Evolutionary conservation across 768 basidiomycete genomes (phyloP), one percentile per base, ranked within the genome.

Genomic region (Lactarius akahatsu): DNA sequence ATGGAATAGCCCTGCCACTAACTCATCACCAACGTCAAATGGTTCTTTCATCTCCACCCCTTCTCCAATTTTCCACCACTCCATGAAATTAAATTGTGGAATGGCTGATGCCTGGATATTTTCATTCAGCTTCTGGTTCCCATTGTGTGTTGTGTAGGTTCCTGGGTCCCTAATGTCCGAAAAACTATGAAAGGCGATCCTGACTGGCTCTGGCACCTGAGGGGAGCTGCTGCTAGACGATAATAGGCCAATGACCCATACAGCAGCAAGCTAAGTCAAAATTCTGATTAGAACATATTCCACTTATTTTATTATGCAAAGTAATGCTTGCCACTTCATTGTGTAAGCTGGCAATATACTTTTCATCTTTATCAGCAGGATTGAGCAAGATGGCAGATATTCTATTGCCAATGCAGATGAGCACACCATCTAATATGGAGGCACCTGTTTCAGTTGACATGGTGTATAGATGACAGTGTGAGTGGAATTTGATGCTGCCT

Each of bases 61-160:
- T 54, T 54, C 52, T 54, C 23, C 52, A 26, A 54, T 28, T 13
- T 54, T 54, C 52, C 52, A 54, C 52, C 52, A 54, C 30, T 54
- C 52, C 4, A 1, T 54, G 5, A 30, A 18, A 15, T 54, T 28
- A 30, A 54, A 54, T 54, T 2, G 2, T 13, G 52, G 11, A 3
- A 13, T 9, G 9, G 1, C 26, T 54, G 26, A 54, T 54, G 11
- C 6, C 26, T 54, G 1, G 13, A 18, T 13, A 26, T 18, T 13
- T 0, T 4, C 16, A 4, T 54, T 10, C 15, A 7, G 16, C 20
- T 30, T 26, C 13, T 15, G 11, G 28, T 0, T 16, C 15, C 8
- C 18, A 30, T 55, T 6, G 4, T 13, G 28, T 15, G 13, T 10
- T 16, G 26, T 6, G 4, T 55, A 55, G 54, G n/a, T 30, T 7